A percentile compares a stretch with the other conserved stretches of the same genome.
Conservation (phyloP, 2,329 filamentous ascomycete species). For the Diaporthe ilicicola region DNA sequence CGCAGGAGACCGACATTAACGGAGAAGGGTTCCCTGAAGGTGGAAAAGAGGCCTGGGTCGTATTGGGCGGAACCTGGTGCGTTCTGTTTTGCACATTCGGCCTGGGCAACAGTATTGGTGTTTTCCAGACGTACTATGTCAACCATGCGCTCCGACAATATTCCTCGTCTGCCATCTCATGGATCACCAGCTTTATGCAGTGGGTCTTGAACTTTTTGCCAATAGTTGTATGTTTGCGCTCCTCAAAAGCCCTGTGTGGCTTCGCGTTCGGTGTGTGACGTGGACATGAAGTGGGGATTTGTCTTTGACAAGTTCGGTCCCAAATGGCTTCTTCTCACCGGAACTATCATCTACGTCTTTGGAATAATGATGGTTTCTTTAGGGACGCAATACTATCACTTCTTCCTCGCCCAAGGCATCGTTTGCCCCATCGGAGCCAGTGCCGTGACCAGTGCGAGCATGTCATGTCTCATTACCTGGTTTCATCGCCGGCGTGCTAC, state of each 20-base stretch:
- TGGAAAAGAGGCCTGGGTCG: constrained; percentile 47
- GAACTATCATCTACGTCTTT: constrained; percentile 65
- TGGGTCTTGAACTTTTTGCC: constrained; percentile 60
- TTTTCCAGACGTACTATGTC: constrained; percentile 68
- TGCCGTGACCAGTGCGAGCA: constrained; percentile 44
- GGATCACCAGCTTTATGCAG: constrained; percentile 65
- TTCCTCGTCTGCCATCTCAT: constrained; percentile 65
- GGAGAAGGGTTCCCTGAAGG: constrained; percentile 38
- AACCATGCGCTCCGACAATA: constrained; percentile 55
- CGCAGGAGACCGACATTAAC: not conserved
- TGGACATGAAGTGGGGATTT: constrained; percentile 45
- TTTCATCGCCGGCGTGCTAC: constrained; percentile 38
- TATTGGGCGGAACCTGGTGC: constrained; percentile 51
- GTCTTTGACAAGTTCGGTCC: constrained; percentile 70
- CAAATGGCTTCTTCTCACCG: constrained; percentile 59
- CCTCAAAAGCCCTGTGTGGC: too few species aligned
- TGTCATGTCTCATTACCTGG: constrained; percentile 43
- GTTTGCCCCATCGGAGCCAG: constrained; percentile 48
- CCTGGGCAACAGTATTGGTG: constrained; percentile 52
- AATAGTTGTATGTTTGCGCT: constrained; percentile 43
- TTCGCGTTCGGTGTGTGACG: constrained; percentile 16
- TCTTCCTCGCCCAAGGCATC: constrained; percentile 50
- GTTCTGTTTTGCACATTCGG: constrained; percentile 51
- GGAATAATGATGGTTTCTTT: constrained; percentile 71
- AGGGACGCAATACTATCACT: constrained; percentile 50